Percentiles rank a stretch among this genome's conserved stretches.
Evolutionary conservation across 208 protist genomes (phyloP).

Genomic region (Crithidia mellificae): DNA sequence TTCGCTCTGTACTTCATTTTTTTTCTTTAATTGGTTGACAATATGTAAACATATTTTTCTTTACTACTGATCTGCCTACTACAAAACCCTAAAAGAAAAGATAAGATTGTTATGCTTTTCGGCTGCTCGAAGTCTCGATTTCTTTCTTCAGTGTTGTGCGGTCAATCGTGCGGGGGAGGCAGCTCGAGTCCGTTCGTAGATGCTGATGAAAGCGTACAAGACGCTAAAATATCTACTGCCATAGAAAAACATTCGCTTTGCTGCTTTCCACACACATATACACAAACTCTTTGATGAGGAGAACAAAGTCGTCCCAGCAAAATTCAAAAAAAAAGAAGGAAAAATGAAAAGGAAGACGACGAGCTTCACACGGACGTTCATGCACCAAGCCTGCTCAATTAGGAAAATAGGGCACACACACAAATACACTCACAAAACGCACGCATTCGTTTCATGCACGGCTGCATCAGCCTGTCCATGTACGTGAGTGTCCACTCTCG

Average conservation of each 20-base stretch:
- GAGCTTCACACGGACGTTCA: too few species aligned
- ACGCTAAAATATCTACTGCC: not conserved
- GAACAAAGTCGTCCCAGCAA: too few species aligned
- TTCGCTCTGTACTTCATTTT: not conserved
- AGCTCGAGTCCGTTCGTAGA: not conserved
- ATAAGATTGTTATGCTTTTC: conserved; percentile 1
- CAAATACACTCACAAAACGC: not conserved
- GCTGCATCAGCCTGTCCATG: too few species aligned
- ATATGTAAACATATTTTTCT: conserved; percentile 10
- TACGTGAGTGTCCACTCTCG: not conserved
- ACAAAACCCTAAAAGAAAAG: conserved; percentile 20
- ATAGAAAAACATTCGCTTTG: not conserved
- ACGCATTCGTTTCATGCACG: too few species aligned
- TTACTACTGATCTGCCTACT: conserved; percentile 30
- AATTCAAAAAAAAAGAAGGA: too few species aligned
- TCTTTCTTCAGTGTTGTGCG: too few species aligned
- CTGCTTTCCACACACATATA: not conserved
- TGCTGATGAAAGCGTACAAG: conserved; percentile 4
- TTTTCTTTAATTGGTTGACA: conserved; percentile 5
- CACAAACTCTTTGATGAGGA: too few species aligned
- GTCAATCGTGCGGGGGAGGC: too few species aligned
- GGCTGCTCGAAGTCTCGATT: not conserved
- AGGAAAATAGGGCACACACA: too few species aligned
- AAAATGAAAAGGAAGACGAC: too few species aligned
- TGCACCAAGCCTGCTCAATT: too few species aligned